Evolutionary conservation across 202 grass and related monocot species (phyloP).

Genomic region (Miscanthus sacchariflorus): DNA sequence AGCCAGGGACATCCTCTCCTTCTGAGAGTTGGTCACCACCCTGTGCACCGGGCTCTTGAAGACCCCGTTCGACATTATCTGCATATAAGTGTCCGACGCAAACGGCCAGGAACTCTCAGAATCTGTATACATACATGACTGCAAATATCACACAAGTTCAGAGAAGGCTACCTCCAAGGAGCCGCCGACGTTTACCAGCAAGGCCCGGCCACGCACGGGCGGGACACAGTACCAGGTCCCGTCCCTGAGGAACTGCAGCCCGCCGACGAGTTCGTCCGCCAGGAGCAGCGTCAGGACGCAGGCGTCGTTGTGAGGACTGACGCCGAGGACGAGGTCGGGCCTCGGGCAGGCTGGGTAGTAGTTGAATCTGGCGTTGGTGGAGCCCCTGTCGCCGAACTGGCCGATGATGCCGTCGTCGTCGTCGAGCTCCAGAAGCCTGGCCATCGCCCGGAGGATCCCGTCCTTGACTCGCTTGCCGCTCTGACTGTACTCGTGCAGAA

Average conservation of each 20-base stretch:
- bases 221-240: slow-evolving; percentile 38
- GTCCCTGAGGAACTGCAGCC: slow-evolving; percentile 46
- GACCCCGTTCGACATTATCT: slow-evolving; percentile 58
- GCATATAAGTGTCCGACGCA: neutral
- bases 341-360: slow-evolving; percentile 8
- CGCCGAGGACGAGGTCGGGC: slow-evolving; percentile 46
- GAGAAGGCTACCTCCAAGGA: slow-evolving; percentile 41
- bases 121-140: neutral
- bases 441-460: slow-evolving; percentile 6
- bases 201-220: neutral
- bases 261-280: slow-evolving; percentile 41
- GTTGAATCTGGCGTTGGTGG: slow-evolving; percentile 27
- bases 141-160: neutral
- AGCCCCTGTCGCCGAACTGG: slow-evolving; percentile 19
- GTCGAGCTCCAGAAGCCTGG: slow-evolving; percentile 15
- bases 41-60: slow-evolving; percentile 48
- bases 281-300: slow-evolving; percentile 46
- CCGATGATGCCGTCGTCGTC: slow-evolving; percentile 20
- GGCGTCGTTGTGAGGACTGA: slow-evolving; percentile 46
- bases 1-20: slow-evolving; percentile 48
- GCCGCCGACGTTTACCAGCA: slow-evolving; percentile 45
- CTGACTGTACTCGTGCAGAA: slow-evolving; percentile 53
- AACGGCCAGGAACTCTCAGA: neutral
- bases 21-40: slow-evolving; percentile 49
- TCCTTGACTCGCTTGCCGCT: slow-evolving; percentile 19